These are phyloP conservation scores for Torulaspora franciscae DNA, from an alignment of 805 yeast species.

Conservation along the genomic window DNA sequence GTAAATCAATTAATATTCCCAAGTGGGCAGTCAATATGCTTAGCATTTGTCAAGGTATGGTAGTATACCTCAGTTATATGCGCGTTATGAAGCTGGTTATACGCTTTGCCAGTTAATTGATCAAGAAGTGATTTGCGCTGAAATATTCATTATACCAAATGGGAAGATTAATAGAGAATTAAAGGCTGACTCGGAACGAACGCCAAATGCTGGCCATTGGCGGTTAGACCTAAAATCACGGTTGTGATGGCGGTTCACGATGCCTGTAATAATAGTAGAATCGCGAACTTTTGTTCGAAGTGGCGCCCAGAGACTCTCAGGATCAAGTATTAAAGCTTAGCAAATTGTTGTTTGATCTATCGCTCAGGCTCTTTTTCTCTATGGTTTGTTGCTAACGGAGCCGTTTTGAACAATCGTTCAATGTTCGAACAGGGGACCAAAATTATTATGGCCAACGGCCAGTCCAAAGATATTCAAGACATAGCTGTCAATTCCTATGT, in stretches of 20 bases:
- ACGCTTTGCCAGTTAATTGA: not conserved
- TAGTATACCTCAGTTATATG: not conserved
- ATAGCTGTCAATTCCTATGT: slow-evolving; percentile 39
- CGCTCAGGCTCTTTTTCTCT: not conserved
- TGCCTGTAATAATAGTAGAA: not conserved
- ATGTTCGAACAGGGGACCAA: slow-evolving; percentile 39
- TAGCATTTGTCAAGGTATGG: not conserved
- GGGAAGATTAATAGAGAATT: not conserved
- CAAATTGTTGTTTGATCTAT: not conserved
- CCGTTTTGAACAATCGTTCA: slow-evolving; percentile 15
- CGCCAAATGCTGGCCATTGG: slow-evolving; percentile 8
- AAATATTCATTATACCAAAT: slow-evolving; percentile 1
- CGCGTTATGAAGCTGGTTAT: not conserved
- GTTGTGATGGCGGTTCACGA: not conserved
- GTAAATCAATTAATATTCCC: no score
- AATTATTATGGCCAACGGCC: slow-evolving; percentile 44
- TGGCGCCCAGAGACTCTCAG: not conserved
- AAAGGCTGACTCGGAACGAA: not conserved
- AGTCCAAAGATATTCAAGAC: slow-evolving; percentile 33
- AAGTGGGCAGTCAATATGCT: not conserved
- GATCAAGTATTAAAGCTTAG: slow-evolving; percentile 3
- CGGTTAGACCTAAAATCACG: slow-evolving; percentile 3
- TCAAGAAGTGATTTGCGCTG: slow-evolving; percentile 1
- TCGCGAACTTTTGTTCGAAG: not conserved
- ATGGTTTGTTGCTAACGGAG: not conserved